A percentile compares a stretch with the other conserved stretches of the same genome.
Evolutionary conservation across 331 rosid species (phyloP).

Genomic region (Phaseolus coccineus): DNA sequence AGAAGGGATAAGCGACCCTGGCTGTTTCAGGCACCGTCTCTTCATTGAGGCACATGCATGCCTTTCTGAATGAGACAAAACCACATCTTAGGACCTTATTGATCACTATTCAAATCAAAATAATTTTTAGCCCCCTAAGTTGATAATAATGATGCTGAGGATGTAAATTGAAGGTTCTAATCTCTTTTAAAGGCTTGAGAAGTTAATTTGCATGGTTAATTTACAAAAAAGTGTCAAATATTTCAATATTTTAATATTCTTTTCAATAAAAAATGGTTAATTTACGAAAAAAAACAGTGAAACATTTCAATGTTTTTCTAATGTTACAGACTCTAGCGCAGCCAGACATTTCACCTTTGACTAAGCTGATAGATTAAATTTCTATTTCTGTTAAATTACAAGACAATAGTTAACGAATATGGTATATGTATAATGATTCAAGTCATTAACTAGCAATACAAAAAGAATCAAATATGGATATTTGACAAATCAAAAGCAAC

Average conservation of each 20-base stretch:
- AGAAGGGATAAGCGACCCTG: too few relatives aligned
- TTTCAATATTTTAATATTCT: not conserved
- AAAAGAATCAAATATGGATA: not conserved
- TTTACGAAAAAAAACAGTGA: too few relatives aligned
- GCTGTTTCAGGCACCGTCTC: too few relatives aligned
- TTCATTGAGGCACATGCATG: too few relatives aligned
- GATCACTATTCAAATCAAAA: too few relatives aligned
- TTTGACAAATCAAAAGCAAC: slow-evolving; percentile 16
- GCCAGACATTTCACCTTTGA: not conserved
- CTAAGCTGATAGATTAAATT: not conserved
- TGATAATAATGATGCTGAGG: too few relatives aligned
- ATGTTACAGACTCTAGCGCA: not conserved
- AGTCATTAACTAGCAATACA: not conserved
- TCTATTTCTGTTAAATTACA: slow-evolving; percentile 22
- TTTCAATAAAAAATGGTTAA: too few relatives aligned
- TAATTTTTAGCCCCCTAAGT: too few relatives aligned
- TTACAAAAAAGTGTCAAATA: not conserved
- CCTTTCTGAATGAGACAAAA: too few relatives aligned
- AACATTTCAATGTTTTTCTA: not conserved
- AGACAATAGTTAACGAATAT: slow-evolving; percentile 5
- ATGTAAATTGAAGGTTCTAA: not conserved
- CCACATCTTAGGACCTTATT: too few relatives aligned
- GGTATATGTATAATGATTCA: slow-evolving; percentile 10
- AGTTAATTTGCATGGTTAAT: slow-evolving; percentile 1
- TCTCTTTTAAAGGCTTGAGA: not conserved